Evolutionary conservation across 768 basidiomycete genomes (phyloP).

Genomic region (Podaxis sp.): DNA sequence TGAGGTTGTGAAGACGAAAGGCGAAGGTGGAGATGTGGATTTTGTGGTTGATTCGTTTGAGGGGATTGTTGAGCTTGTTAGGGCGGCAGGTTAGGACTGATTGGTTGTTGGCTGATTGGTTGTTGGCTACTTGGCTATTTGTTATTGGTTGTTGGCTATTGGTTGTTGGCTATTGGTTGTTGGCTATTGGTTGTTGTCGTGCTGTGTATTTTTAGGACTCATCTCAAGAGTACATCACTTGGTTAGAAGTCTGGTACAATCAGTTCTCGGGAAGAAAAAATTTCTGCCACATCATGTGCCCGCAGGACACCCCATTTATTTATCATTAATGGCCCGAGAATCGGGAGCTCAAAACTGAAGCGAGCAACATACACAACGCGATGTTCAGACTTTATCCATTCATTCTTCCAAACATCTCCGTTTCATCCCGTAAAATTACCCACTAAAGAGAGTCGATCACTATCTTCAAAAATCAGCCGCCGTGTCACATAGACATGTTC

Average conservation of each 20-base stretch:
- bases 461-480: not conserved
- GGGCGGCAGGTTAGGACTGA: not conserved
- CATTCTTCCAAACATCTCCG: not conserved
- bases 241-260: no score
- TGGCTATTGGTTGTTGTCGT: no score
- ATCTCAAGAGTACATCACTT: no score
- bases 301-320: no score
- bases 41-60: slow-evolving; percentile 45
- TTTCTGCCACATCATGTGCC: no score
- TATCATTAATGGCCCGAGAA: no score
- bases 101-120: not conserved
- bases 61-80: slow-evolving; percentile 8
- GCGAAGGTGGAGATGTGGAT: slow-evolving; percentile 57
- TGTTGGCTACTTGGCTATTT: not conserved
- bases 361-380: not conserved
- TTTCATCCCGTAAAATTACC: no score
- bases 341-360: not conserved
- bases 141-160: no score
- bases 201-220: no score
- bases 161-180: no score
- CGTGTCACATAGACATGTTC: not conserved
- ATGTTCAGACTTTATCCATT: not conserved
- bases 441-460: no score
- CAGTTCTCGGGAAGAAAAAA: no score
- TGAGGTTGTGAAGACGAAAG: slow-evolving; percentile 34